A percentile compares a stretch with the other conserved stretches of the same genome.
Conservation (phyloP, 2,329 filamentous ascomycete species). For the Fusarium sp. region DNA sequence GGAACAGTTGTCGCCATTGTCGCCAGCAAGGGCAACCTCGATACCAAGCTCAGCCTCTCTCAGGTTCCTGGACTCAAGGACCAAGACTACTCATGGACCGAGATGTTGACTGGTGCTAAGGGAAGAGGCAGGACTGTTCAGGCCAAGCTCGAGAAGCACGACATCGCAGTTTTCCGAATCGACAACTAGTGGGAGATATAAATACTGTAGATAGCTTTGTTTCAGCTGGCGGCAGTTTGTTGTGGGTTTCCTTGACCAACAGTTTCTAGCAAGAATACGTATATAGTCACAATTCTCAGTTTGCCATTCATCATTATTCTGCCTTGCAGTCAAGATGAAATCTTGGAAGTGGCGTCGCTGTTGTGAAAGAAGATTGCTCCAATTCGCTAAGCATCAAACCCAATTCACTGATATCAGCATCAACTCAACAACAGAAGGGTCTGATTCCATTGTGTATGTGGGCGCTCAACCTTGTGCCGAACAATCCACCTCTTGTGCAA, state of each 20-base stretch:
- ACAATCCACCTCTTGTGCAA: not conserved
- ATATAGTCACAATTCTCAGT: not conserved
- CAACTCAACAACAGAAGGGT: not conserved
- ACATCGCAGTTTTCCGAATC: conserved; percentile 18
- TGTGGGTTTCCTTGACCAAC: not conserved
- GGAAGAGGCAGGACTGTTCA: conserved; percentile 18
- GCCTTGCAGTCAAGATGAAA: not conserved
- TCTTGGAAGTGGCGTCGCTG: not conserved
- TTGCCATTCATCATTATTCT: not conserved
- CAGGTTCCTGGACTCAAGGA: conserved; percentile 21
- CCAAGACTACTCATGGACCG: conserved; percentile 21
- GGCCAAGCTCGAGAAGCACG: conserved; percentile 18
- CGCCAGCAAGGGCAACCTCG: conserved; percentile 16
- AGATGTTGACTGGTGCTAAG: conserved; percentile 20
- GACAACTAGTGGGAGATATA: conserved; percentile 4
- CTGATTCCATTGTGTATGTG: not conserved
- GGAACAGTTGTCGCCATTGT: conserved; percentile 25
- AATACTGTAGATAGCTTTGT: not conserved
- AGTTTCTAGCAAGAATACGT: not conserved
- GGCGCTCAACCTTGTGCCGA: not conserved
- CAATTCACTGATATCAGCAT: not conserved
- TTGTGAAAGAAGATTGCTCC: not conserved
- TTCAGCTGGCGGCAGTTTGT: not conserved
- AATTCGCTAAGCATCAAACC: not conserved
- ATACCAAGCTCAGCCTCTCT: conserved; percentile 18